Evolutionary conservation across 768 basidiomycete species (phyloP), one percentile per base, ranked within the genome.

Genomic region (Russula vinacea): DNA sequence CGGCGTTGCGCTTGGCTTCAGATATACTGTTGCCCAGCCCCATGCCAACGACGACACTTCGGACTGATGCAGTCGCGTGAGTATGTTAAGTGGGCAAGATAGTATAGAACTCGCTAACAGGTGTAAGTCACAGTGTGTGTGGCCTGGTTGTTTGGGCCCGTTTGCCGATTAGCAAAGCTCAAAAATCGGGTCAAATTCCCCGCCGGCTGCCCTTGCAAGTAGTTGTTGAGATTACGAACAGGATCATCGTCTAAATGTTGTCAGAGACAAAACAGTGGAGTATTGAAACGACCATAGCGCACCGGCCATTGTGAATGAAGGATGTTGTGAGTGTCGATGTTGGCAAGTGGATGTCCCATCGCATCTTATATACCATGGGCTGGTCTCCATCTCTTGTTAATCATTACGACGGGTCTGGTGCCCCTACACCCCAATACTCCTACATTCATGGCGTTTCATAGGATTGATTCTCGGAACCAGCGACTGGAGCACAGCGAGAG

Each of bases 171-270:
- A 1, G 11, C 17, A 33, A 45, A 60, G 0, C 0, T 9, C 40
- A 65, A 35, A n/a, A 44, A 1, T 5, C 7, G 24, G 29, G 13
- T 14, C 47, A 65, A 13, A 37, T 52, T 56, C 1, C 6, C 39
- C 11, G 39, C 16, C 6, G 5, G 19, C 8, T 35, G 35, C 35
- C 10, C 54, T 37, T 65, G 64, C 24, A 65, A 51, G 16, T 5
- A 57, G 11, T 65, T 65, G 50, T 65, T 65, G 6, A 65, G 40
- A 0, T 61, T 59, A 10, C 47, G 59, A 14, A 61, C 19, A 19
- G 49, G 49, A 16, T 65, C 29, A 29, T 29, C 29, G 5, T 29
- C 64, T 65, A 24, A 8, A 9, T 14, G 0, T 4, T 0, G 50
- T 65, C 55, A 65, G 55, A 51, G 42, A 56, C 14, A 17, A 22